These are phyloP conservation scores for Colletotrichum sp. DNA, from an alignment of 2,329 filamentous ascomycete genomes.

Conservation along the genomic window DNA sequence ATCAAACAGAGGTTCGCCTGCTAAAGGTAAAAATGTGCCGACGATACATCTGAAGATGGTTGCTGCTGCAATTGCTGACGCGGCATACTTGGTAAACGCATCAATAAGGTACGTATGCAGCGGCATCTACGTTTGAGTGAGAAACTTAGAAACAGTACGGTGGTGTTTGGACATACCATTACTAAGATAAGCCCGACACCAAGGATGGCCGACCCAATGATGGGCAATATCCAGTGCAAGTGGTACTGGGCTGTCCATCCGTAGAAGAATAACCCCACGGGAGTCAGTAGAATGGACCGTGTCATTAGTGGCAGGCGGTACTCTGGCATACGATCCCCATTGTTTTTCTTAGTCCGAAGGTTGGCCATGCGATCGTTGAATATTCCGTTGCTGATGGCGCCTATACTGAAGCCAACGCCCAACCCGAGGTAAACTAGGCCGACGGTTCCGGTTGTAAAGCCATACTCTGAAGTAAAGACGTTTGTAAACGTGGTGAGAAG, in stretches of 20 bases:
- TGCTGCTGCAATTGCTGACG: neutral
- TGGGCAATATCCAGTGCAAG: neutral
- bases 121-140: neutral
- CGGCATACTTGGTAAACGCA: neutral
- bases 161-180: neutral
- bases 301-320: neutral
- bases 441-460: constrained; percentile 33
- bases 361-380: neutral
- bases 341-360: neutral
- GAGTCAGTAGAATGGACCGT: neutral
- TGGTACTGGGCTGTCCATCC: neutral
- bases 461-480: constrained; percentile 30
- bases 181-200: neutral
- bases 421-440: constrained; percentile 26
- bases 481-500: neutral
- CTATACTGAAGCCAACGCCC: constrained; percentile 19
- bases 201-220: neutral
- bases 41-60: neutral
- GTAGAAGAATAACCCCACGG: neutral
- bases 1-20: neutral
- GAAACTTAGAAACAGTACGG: neutral
- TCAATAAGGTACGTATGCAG: neutral
- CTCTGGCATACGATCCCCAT: neutral
- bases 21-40: neutral
- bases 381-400: neutral